Evolutionary conservation across 805 yeast genomes (phyloP).

Genomic region (Candida sakaeoensis): DNA sequence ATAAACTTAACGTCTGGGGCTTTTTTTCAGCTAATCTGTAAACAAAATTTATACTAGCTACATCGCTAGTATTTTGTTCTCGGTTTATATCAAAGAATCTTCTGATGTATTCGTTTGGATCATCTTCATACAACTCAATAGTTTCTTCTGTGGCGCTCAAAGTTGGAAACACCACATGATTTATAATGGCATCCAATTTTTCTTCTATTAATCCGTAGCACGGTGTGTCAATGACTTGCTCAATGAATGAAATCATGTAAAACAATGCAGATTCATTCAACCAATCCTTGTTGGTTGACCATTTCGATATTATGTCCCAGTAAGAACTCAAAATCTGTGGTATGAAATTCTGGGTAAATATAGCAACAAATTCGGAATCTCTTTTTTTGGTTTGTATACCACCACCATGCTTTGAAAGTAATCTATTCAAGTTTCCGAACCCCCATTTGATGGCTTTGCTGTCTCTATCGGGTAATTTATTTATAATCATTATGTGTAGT

Average conservation of each 20-base stretch:
- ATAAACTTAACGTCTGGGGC: slow-evolving; percentile 31
- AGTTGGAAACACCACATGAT: slow-evolving; percentile 39
- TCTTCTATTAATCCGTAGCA: slow-evolving; percentile 35
- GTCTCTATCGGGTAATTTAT: slow-evolving; percentile 34
- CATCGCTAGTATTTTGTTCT: slow-evolving; percentile 46
- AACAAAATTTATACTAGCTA: slow-evolving; percentile 47
- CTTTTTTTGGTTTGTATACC: slow-evolving; percentile 33
- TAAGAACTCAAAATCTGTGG: slow-evolving; percentile 41
- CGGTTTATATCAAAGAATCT: slow-evolving; percentile 44
- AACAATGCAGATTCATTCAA: slow-evolving; percentile 37
- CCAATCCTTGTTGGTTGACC: slow-evolving; percentile 39
- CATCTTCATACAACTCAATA: slow-evolving; percentile 42
- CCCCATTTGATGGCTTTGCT: slow-evolving; percentile 44
- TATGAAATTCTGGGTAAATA: slow-evolving; percentile 34
- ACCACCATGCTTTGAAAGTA: slow-evolving; percentile 43
- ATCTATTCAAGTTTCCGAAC: slow-evolving; percentile 39
- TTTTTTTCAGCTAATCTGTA: slow-evolving; percentile 34
- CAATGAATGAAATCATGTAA: slow-evolving; percentile 42
- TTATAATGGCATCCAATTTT: slow-evolving; percentile 38
- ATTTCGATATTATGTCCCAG: slow-evolving; percentile 40
- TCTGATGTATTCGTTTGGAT: slow-evolving; percentile 43
- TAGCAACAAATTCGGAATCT: slow-evolving; percentile 25
- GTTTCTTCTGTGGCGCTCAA: slow-evolving; percentile 35
- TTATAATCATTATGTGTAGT: slow-evolving; percentile 33
- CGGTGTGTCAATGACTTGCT: slow-evolving; percentile 38